A percentile compares a stretch with the other conserved stretches of the same genome.
Conservation (phyloP, 1,139 yeast genomes). For the Candida frijolesensis region DNA sequence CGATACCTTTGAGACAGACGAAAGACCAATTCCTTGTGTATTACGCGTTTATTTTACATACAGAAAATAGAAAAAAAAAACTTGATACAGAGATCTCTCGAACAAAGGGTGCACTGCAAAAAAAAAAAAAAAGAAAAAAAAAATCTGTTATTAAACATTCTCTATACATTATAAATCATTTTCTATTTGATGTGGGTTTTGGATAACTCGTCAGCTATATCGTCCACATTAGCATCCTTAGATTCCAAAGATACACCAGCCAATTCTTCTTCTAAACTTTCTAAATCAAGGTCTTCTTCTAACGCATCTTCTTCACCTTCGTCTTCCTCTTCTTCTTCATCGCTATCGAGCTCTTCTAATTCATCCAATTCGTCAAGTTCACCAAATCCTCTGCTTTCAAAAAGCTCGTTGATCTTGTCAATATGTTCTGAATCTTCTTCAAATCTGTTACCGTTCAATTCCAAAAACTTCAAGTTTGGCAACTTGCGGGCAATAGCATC, state of each 20-base stretch:
- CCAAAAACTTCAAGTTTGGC: slow-evolving; percentile 65
- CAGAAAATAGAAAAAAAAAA: not conserved
- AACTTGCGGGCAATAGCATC: slow-evolving; percentile 55
- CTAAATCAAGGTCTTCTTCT: slow-evolving; percentile 55
- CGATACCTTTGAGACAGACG: not conserved
- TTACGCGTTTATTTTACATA: not conserved
- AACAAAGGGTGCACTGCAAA: not conserved
- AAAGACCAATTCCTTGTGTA: not conserved
- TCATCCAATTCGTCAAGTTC: slow-evolving; percentile 92
- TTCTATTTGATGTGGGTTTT: slow-evolving; percentile 46
- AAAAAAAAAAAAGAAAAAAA: slow-evolving; percentile 1
- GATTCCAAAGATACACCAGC: slow-evolving; percentile 31
- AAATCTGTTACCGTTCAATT: slow-evolving; percentile 90
- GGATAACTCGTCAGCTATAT: slow-evolving; percentile 59
- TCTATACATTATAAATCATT: slow-evolving; percentile 1
- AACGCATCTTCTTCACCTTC: slow-evolving; percentile 55
- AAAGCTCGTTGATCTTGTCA: slow-evolving; percentile 46
- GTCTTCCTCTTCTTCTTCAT: slow-evolving; percentile 74
- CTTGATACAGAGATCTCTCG: too few species aligned
- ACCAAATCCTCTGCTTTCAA: slow-evolving; percentile 75
- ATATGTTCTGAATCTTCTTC: slow-evolving; percentile 46
- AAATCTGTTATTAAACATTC: not conserved
- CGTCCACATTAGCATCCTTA: slow-evolving; percentile 48
- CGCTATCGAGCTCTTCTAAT: slow-evolving; percentile 86
- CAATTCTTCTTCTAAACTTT: slow-evolving; percentile 63